A percentile compares a stretch with the other conserved stretches of the same genome.
Evolutionary conservation across 441 rosid genomes (phyloP).

Genomic region (Bocquillonia castaneifolia): DNA sequence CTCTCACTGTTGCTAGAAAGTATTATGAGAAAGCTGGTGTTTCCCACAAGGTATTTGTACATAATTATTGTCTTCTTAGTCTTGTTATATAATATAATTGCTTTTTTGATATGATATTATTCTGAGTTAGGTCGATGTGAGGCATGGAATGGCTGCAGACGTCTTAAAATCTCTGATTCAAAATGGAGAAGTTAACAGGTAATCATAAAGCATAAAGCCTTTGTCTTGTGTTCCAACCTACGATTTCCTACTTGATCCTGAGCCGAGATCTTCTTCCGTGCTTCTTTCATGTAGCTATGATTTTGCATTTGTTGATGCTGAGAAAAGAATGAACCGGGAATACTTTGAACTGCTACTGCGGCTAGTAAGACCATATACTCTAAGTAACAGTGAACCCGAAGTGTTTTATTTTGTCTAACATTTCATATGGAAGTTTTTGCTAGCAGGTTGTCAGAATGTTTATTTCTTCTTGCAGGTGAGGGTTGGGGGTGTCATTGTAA

Average conservation of each 20-base stretch:
- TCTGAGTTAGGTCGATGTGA: constrained; percentile 52
- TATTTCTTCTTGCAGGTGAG: constrained; percentile 48
- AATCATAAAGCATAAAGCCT: constrained; percentile 14
- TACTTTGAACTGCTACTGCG: constrained; percentile 80
- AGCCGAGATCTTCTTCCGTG: constrained; percentile 1
- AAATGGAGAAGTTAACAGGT: constrained; percentile 78
- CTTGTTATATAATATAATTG: background rate
- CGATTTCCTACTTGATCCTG: background rate
- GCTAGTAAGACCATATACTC: constrained; percentile 56
- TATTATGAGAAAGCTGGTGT: constrained; percentile 76
- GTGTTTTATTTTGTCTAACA: background rate
- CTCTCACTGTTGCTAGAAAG: constrained; percentile 68
- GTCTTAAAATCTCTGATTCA: constrained; percentile 53
- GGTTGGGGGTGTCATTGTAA: constrained; percentile 71
- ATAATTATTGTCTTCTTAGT: background rate
- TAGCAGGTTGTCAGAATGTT: constrained; percentile 13
- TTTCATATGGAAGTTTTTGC: constrained; percentile 3
- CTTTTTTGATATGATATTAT: background rate
- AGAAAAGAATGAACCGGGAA: constrained; percentile 82
- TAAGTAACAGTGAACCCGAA: constrained; percentile 12
- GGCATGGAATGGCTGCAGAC: constrained; percentile 71
- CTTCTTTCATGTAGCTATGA: constrained; percentile 53
- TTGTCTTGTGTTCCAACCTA: constrained; percentile 5
- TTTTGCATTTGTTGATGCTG: constrained; percentile 93
- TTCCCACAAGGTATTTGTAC: constrained; percentile 52